Base-by-base conservation (phyloP, 192 early-diverging fungal genomes). In the Chytriomyces sp. region DNA sequence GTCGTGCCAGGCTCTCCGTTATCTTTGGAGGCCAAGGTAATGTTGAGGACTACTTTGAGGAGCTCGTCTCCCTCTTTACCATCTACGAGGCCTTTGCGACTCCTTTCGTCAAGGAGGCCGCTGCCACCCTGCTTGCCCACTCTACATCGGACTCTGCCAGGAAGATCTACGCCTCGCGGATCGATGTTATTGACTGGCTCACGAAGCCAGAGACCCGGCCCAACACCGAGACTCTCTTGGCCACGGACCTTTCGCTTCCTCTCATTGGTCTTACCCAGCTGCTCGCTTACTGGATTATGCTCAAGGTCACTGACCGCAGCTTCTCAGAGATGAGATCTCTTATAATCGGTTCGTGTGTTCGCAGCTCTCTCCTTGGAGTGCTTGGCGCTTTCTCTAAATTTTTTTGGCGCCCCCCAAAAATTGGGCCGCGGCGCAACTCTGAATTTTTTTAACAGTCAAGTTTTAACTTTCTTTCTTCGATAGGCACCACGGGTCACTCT, bases 11-110 rank as follows among this genome's bases (percentile, higher is more conserved):
- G 55, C 74, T 80, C n/a, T 89, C 93, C 73, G 93, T 94, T 39
- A 87, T 98, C 69, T 98, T 98, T 89, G 95, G 95, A 68, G 95
- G 95, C 52, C 95, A 98, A 82, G 95, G 95, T 69, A 94, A 93
- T 75, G 91, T 93, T 39, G 91, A 94, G 66, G 94, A 93, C 69
- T 98, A 94, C 86, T 94, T 98, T 87, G 89, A 92, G 76, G 95
- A 98, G 81, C 84, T 95, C 31, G 89, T 89, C 39, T 84, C 86
- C 58, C 86, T 93, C 31, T 92, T 88, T 78, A 82, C 82, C 64
- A 92, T 93, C 75, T 95, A 94, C 81, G 87, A 90, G 73, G 82
- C 89, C 53, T 75, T 93, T 49, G 80, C 93, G 28, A 84, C 89
- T 72, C 83, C 89, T 57, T 93, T 92, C 78, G 80, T 94, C 59